Base-by-base conservation (phyloP, 164 flowering plant genomes). In the Santalum album region DNA sequence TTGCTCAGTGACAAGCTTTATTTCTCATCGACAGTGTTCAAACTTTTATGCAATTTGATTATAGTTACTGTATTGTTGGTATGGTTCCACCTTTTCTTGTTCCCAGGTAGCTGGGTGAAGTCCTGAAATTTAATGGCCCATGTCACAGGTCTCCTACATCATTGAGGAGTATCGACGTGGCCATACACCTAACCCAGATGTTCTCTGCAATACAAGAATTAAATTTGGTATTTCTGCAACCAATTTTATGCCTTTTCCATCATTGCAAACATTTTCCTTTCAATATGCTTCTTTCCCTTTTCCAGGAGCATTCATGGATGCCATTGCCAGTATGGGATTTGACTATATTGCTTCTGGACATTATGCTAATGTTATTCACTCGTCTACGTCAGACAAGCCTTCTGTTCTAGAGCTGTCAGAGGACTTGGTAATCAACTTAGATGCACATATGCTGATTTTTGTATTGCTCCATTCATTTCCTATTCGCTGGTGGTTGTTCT, bases 131-230 rank as follows among this genome's bases (percentile, higher is more conserved):
- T 38, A 12, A n/a, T 55, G 55, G 44, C 42, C 38, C 56, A 23
- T 62, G 44, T 60, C 58, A 57, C 73, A 91, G 98, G 98, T 91
- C 15, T 84, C 96, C 19, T 79, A 86, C 77, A 84, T 91, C 46
- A 84, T 91, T 66, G 75, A 78, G 59, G 98, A 91, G 68, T 91
- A 91, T 63, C 79, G 73, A 52, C 69, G 80, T 71, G 96, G 96
- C 44, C 88, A 94, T 20, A 91, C 96, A 43, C 96, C 98, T 51
- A 91, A 91, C 61, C 98, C 98, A 3, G 98, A 91, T 72, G 90
- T 91, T 27, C 95, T 91, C 43, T 91, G 98, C 76, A 91, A 91
- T 64, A 91, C 98, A 49, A 78, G 98, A 75, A 88, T 91, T 55
- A 91, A 88, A 74, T 91, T 91, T 70, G 98, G 95, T 91, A 53